phyloP scores from a whole-genome alignment of 176 grass and related monocot genomes.

The Sorghum bicolor region Sorghum_bicolor_NCBIv3 NC_012873.2:5007001-5007500 shows the following conservation, averaged over 20 bases:
- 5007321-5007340: background rate
- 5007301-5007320: background rate
- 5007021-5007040: background rate
- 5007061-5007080: background rate
- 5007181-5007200: background rate
- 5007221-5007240: background rate
- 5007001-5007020: too few relatives aligned
- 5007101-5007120: background rate
- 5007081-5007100: background rate
- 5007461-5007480: too few relatives aligned
- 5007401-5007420: background rate
- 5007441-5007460: too few relatives aligned
- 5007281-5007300: background rate
- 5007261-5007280: background rate
- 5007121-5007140: background rate
- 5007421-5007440: too few relatives aligned
- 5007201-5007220: background rate
- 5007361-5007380: background rate
- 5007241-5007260: background rate
- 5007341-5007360: background rate
- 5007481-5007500: too few relatives aligned
- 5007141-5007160: background rate
- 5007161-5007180: background rate
- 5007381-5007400: too few relatives aligned
- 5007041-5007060: background rate